These are phyloP conservation scores for Diutina mesorugosa DNA, from an alignment of 1,139 yeast species.

Conservation along the genomic window DNA sequence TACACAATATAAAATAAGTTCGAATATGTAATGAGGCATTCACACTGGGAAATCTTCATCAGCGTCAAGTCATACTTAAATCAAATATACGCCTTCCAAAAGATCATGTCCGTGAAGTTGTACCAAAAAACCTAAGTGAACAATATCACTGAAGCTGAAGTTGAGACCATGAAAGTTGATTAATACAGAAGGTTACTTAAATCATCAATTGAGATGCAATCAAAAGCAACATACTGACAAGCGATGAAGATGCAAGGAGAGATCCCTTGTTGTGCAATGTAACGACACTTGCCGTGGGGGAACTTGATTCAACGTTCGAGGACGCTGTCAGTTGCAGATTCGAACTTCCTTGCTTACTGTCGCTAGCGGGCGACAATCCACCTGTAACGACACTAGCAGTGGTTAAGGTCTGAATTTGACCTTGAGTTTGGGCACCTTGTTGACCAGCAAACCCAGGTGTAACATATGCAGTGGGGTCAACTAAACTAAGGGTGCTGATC, in stretches of 20 bases:
- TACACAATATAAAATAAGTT: too few relatives aligned
- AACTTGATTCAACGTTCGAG: neutral
- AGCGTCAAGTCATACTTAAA: too few relatives aligned
- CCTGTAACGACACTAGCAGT: neutral
- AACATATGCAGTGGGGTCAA: neutral
- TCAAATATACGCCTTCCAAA: too few relatives aligned
- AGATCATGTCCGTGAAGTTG: too few relatives aligned
- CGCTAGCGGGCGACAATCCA: neutral
- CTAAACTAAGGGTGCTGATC: neutral
- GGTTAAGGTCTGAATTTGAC: neutral
- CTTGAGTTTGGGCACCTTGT: constrained; percentile 2
- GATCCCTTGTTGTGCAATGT: neutral
- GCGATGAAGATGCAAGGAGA: neutral
- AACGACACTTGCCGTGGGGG: neutral
- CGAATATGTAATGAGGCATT: too few relatives aligned
- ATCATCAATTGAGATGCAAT: neutral
- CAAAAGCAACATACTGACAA: neutral
- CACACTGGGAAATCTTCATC: too few relatives aligned
- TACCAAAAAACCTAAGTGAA: too few relatives aligned
- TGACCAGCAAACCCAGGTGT: neutral
- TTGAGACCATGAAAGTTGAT: neutral
- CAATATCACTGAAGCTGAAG: neutral
- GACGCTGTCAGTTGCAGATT: neutral
- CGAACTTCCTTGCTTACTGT: neutral
- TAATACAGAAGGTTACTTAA: neutral